These are phyloP conservation scores for Penicillium sp. DNA, from an alignment of 2,329 filamentous ascomycete genomes.

Conservation along the genomic window DNA sequence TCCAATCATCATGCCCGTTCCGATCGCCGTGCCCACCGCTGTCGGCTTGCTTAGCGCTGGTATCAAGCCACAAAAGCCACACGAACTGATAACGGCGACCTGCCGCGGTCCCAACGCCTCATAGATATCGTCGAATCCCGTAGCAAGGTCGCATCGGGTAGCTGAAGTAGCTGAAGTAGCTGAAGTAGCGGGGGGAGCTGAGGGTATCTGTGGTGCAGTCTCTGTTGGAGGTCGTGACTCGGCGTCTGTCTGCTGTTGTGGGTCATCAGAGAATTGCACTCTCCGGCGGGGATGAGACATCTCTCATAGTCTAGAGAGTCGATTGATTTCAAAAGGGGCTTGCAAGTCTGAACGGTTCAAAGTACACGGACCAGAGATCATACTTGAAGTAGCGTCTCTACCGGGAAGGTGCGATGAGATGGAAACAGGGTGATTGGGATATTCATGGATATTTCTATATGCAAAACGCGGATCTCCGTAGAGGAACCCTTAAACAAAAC, in stretches of 20 bases:
- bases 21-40: slow-evolving; percentile 34
- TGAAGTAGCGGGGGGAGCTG: not conserved
- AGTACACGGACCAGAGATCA: too few relatives aligned
- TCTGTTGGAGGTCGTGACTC: not conserved
- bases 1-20: slow-evolving; percentile 32
- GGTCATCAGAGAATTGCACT: slow-evolving; percentile 8
- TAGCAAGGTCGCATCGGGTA: slow-evolving; percentile 2
- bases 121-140: slow-evolving; percentile 23
- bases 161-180: too few relatives aligned
- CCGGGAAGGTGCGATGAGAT: not conserved
- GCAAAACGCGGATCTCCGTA: slow-evolving; percentile 11
- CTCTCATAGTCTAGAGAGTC: not conserved
- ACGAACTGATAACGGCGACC: slow-evolving; percentile 27
- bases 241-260: not conserved
- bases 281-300: slow-evolving; percentile 4
- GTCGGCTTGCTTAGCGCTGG: slow-evolving; percentile 4
- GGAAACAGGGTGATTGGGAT: not conserved
- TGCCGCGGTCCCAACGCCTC: slow-evolving; percentile 17
- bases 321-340: not conserved
- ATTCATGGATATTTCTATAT: slow-evolving; percentile 19
- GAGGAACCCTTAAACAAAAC: not conserved
- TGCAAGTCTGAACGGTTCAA: not conserved
- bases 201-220: not conserved
- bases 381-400: not conserved
- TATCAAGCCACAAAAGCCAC: not conserved